A percentile compares a stretch with the other conserved stretches of the same genome.
phyloP scores from a whole-genome alignment of 2,329 filamentous ascomycete species.

The Pseudohalonectria lignicola region DNA sequence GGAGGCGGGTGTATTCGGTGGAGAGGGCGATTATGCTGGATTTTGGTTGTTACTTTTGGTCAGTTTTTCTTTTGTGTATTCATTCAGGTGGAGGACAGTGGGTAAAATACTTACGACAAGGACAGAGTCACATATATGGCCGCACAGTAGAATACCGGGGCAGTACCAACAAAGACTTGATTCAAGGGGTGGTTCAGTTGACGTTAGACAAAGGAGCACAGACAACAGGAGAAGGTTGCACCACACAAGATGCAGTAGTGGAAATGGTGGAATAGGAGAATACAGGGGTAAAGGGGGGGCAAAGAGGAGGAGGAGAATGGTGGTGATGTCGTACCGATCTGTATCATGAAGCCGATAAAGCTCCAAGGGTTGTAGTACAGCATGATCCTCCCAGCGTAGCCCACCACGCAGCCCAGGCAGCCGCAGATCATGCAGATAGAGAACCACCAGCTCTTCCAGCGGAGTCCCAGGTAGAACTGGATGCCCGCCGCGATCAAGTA shows the following conservation, averaged over 20 bases:
- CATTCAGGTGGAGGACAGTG: no score
- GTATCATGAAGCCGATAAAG: slow-evolving; percentile 51
- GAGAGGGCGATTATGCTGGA: slow-evolving; percentile 24
- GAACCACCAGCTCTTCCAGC: slow-evolving; percentile 37
- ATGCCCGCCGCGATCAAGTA: slow-evolving; percentile 33
- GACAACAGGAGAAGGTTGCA: no score
- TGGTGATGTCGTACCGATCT: no score
- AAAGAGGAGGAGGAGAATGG: no score
- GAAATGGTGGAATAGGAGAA: no score
- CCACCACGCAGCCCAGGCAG: slow-evolving; percentile 45
- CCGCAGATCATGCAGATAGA: slow-evolving; percentile 42
- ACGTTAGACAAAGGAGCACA: neutral
- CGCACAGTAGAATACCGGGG: slow-evolving; percentile 46
- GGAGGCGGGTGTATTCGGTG: slow-evolving; percentile 25
- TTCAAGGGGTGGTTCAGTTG: neutral
- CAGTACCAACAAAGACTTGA: slow-evolving; percentile 46
- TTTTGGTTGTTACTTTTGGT: slow-evolving; percentile 1
- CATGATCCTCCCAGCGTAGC: slow-evolving; percentile 50
- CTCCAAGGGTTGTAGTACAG: slow-evolving; percentile 46
- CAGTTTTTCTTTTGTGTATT: no score
- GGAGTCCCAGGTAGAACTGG: slow-evolving; percentile 32
- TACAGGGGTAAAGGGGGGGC: no score
- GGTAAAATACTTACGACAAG: no score
- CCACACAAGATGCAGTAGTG: no score
- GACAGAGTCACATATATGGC: slow-evolving; percentile 59